Evolutionary conservation across 805 yeast species (phyloP).

Genomic region (Kregervanrija delftensis): DNA sequence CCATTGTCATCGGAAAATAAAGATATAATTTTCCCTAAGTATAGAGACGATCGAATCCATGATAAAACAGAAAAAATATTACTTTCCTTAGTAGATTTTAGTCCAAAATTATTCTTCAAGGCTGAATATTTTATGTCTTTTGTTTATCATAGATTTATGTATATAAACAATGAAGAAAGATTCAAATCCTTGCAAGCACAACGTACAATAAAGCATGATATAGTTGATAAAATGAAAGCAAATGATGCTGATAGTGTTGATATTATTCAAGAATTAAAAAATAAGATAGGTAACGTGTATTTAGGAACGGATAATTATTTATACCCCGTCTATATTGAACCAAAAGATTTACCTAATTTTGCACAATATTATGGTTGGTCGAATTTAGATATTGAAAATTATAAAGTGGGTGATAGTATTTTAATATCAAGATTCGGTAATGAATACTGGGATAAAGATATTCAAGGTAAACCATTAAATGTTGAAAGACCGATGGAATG

Average conservation of each 20-base stretch:
- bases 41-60: constrained; percentile 15
- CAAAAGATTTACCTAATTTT: constrained; percentile 24
- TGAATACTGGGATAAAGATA: constrained; percentile 17
- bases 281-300: constrained; percentile 39
- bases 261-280: constrained; percentile 43
- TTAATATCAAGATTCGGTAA: constrained; percentile 36
- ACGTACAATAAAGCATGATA: constrained; percentile 33
- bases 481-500: constrained; percentile 6
- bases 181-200: constrained; percentile 26
- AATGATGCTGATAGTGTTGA: constrained; percentile 35
- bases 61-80: constrained; percentile 39
- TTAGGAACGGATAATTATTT: constrained; percentile 26
- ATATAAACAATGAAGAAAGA: constrained; percentile 30
- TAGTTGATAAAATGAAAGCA: constrained; percentile 38
- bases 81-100: constrained; percentile 40
- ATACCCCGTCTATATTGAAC: constrained; percentile 44
- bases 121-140: constrained; percentile 28
- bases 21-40: constrained; percentile 30
- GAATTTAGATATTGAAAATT: constrained; percentile 25
- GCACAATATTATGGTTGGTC: constrained; percentile 30
- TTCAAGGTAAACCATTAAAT: constrained; percentile 7
- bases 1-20: constrained; percentile 40
- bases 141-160: constrained; percentile 40
- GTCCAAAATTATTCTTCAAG: constrained; percentile 19
- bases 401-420: constrained; percentile 48